Evolutionary conservation across 805 yeast species (phyloP).

Genomic region (Debaryomyces hansenii): DNA sequence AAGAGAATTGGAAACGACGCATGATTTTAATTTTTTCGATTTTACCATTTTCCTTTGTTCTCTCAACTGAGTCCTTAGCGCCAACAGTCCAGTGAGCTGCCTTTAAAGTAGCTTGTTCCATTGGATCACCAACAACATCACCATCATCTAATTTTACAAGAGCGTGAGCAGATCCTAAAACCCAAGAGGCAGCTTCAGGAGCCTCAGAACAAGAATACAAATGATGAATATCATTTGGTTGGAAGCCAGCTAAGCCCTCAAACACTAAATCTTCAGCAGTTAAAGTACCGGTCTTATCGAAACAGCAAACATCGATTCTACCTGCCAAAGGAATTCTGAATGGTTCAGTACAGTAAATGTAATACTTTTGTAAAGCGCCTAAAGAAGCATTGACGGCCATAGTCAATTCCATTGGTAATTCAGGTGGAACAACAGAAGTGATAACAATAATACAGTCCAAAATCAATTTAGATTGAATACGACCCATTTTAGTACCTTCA

Average conservation of each 20-base stretch:
- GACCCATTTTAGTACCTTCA: conserved; percentile 94
- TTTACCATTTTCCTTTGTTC: conserved; percentile 30
- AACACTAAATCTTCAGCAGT: conserved; percentile 96
- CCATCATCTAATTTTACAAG: conserved; percentile 93
- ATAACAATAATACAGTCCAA: conserved; percentile 93
- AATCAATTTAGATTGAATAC: conserved; percentile 89
- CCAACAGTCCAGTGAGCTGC: conserved; percentile 86
- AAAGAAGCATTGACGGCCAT: conserved; percentile 95
- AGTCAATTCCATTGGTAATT: conserved; percentile 97
- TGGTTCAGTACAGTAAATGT: conserved; percentile 96
- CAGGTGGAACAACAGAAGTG: conserved; percentile 98
- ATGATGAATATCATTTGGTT: conserved; percentile 50
- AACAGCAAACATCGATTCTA: conserved; percentile 96
- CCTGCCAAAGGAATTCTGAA: conserved; percentile 98
- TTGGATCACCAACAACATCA: conserved; percentile 97
- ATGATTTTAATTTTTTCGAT: conserved; percentile 62
- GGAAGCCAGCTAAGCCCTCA: conserved; percentile 92
- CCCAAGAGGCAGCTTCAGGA: conserved; percentile 66
- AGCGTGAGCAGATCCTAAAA: conserved; percentile 95
- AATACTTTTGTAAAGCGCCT: conserved; percentile 81
- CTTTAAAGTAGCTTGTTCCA: conserved; percentile 94
- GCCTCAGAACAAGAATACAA: conserved; percentile 60
- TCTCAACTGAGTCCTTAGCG: conserved; percentile 67
- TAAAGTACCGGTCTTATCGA: conserved; percentile 96
- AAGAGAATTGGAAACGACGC: conserved; percentile 96